Evolutionary conservation across 1,139 yeast species (phyloP), one percentile per base, ranked within the genome.

Genomic region (Pichia sp.): DNA sequence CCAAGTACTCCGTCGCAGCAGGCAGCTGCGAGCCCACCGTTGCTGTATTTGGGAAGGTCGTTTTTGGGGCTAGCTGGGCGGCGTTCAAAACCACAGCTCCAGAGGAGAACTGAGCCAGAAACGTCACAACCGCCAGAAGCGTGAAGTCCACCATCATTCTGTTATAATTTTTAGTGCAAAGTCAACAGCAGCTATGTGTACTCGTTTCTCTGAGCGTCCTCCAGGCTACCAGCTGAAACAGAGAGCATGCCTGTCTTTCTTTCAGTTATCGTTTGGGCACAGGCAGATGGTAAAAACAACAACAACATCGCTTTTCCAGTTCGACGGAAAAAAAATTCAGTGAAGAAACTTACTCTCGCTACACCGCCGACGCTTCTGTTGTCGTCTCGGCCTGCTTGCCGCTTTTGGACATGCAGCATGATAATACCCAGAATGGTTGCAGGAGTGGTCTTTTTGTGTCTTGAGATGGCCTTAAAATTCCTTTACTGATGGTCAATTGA

Each of bases 1-100:
- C 47, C 8, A 62, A n/a, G 8, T 5, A 16, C 8, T 26, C 40
- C 3, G 58, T 53, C 7, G 52, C 49, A 19, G 5, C n/a, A n/a
- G 8, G 13, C 32, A 13, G 45, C 32, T 41, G 30, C 8, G 16
- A 7, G 16, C 4, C 41, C 41, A 36, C 8, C 8, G 52, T 49
- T 19, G 38, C 16, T 31, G 48, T 49, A 16, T 49, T 42, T 13
- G 31, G 7, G 44, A 44, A 23, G 10, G 52, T 50, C 34, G 52
- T 50, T 44, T 50, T 50, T 50, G 52, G 48, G 8, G 48, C 48
- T 8, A 50, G 8, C 10, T 30, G 15, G 26, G 26, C 26, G 4
- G 52, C 38, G 30, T 44, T 38, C 4, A 43, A 13, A 15, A 31
- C 30, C 3, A 26, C 52, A 4, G 52, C 52, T 19, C 41, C 41